Conservation (phyloP, 768 basidiomycete genomes). For the Trametes gibbosa region DNA sequence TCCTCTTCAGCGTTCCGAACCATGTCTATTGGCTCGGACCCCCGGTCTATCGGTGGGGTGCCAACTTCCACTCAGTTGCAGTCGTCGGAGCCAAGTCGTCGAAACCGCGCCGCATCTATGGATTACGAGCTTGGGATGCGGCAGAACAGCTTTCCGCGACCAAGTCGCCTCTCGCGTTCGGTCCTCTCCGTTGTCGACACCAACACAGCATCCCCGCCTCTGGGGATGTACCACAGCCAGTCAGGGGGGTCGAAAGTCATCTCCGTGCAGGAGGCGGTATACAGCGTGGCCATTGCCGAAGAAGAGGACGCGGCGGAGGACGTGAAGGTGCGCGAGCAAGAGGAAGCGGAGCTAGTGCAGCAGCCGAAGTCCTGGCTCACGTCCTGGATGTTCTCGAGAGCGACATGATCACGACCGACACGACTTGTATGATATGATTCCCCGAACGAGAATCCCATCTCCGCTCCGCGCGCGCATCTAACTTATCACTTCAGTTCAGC, state of each 20-base stretch:
- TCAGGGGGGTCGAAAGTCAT: constrained; percentile 32
- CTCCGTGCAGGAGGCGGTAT: constrained; percentile 61
- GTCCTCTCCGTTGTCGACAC: constrained; percentile 17
- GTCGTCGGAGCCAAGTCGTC: constrained; percentile 17
- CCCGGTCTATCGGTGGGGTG: background rate
- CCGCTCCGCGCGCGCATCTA: background rate
- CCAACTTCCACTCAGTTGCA: constrained; percentile 7
- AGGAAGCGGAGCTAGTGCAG: constrained; percentile 44
- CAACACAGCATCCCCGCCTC: background rate
- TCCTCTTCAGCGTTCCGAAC: constrained; percentile 11
- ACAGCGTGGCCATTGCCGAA: constrained; percentile 67
- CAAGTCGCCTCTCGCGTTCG: constrained; percentile 16
- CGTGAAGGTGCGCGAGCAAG: constrained; percentile 53
- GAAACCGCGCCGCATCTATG: constrained; percentile 25
- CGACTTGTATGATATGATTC: constrained; percentile 4
- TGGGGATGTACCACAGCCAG: constrained; percentile 9
- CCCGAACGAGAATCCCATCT: background rate
- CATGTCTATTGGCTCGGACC: constrained; percentile 11
- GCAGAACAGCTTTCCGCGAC: background rate
- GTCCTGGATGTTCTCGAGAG: constrained; percentile 60
- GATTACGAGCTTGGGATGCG: constrained; percentile 20
- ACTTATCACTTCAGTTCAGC: constrained; percentile 15
- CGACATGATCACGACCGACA: constrained; percentile 14
- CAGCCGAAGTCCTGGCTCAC: constrained; percentile 57
- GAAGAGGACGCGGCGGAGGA: constrained; percentile 57